phyloP scores from a whole-genome alignment of 306 rosid species.

The Rosa multiflora region DNA sequence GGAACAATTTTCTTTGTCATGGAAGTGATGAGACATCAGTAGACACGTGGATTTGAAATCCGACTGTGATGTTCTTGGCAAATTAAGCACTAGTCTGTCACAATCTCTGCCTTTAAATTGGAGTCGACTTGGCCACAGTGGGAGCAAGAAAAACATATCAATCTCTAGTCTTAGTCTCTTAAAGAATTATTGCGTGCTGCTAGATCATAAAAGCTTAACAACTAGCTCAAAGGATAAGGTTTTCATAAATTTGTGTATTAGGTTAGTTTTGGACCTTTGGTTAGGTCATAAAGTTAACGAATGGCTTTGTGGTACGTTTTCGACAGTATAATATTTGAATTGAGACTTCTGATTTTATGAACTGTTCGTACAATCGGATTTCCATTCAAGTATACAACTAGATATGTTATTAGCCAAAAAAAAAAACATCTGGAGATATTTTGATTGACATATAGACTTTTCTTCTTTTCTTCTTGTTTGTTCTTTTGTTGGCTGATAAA shows the following conservation, averaged over 20 bases:
- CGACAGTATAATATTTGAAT: neutral
- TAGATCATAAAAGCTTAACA: neutral
- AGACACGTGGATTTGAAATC: conserved; percentile 36
- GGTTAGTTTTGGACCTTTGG: neutral
- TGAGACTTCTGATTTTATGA: neutral
- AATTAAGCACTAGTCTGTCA: neutral
- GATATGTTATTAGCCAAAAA: neutral
- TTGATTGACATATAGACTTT: conserved; percentile 6
- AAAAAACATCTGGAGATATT: neutral
- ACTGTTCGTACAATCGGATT: neutral
- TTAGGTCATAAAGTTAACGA: neutral
- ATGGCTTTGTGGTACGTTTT: neutral
- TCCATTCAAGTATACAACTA: neutral
- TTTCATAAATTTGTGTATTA: neutral
- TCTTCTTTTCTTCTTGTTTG: neutral
- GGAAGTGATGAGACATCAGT: conserved; percentile 47
- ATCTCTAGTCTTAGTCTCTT: neutral
- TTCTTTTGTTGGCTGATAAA: conserved; percentile 22
- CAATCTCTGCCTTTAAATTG: neutral
- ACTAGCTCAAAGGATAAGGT: neutral
- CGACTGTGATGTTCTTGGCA: conserved; percentile 14
- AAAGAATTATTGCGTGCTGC: neutral
- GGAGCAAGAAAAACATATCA: neutral
- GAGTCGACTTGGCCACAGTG: neutral
- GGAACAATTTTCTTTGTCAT: conserved; percentile 35